phyloP scores from a whole-genome alignment of 2,329 filamentous ascomycete genomes.

The Pseudohalonectria lignicola region DNA sequence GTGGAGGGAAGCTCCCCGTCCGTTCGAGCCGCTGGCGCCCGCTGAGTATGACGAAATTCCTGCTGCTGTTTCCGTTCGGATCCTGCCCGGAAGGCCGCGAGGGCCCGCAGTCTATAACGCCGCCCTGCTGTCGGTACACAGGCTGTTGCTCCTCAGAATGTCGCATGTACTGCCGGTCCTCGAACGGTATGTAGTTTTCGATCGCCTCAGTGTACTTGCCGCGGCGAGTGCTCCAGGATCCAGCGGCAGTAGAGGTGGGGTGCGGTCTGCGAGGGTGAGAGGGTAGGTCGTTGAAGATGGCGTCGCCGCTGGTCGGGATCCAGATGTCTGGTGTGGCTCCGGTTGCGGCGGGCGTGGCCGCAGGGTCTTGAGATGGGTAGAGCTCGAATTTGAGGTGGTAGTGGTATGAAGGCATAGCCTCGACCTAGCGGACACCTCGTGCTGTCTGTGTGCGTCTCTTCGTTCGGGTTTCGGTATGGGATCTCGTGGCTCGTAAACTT shows the following conservation, averaged over 20 bases:
- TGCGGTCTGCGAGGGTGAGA: constrained; percentile 26
- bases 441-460: background rate
- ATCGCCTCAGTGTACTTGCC: background rate
- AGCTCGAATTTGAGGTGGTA: constrained; percentile 59
- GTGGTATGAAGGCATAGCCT: constrained; percentile 49
- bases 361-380: constrained; percentile 36
- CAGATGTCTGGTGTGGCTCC: constrained; percentile 23
- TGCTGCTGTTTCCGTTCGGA: no score
- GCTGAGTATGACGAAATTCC: constrained; percentile 21
- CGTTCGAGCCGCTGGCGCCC: constrained; percentile 29
- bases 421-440: background rate
- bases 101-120: constrained; percentile 39
- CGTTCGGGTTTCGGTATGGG: no score
- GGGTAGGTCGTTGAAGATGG: constrained; percentile 46
- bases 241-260: background rate
- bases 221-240: constrained; percentile 8
- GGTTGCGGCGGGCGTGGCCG: constrained; percentile 6
- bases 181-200: constrained; percentile 3
- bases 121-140: constrained; percentile 3
- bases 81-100: constrained; percentile 19
- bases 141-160: constrained; percentile 5
- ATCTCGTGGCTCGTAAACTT: no score
- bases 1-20: constrained; percentile 28
- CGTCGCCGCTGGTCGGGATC: constrained; percentile 34
- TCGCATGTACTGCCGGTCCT: constrained; percentile 1